phyloP scores from a whole-genome alignment of 495 filamentous ascomycete species.

The Paragyromitra xinjiangensis region DNA sequence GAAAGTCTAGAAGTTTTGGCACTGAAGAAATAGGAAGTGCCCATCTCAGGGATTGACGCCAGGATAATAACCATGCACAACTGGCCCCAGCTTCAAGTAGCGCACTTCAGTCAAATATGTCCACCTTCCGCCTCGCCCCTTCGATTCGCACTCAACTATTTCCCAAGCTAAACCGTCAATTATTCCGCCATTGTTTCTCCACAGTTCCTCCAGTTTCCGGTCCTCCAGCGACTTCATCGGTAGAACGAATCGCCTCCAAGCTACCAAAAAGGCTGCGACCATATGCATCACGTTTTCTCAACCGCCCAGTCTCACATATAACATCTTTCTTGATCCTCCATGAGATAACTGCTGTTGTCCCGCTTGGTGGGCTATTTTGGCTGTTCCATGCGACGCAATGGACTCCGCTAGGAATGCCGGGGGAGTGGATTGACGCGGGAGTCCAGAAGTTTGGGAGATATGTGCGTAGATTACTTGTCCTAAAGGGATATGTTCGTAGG shows the following conservation, averaged over 20 bases:
- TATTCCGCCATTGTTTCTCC: slow-evolving; percentile 13
- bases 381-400: slow-evolving; percentile 73
- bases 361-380: slow-evolving; percentile 76
- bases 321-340: slow-evolving; percentile 88
- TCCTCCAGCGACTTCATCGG: slow-evolving; percentile 24
- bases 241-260: slow-evolving; percentile 27
- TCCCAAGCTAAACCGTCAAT: neutral
- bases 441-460: slow-evolving; percentile 54
- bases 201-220: neutral
- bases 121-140: neutral
- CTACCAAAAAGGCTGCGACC: slow-evolving; percentile 68
- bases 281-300: slow-evolving; percentile 73
- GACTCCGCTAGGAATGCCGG: slow-evolving; percentile 51
- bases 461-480: slow-evolving; percentile 22
- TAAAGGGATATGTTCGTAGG: slow-evolving; percentile 54
- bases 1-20: neutral
- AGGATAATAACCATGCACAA: neutral
- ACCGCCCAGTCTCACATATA: slow-evolving; percentile 82
- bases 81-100: slow-evolving; percentile 1
- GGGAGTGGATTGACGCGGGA: slow-evolving; percentile 42
- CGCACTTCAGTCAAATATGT: slow-evolving; percentile 15
- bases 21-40: neutral
- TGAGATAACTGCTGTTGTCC: slow-evolving; percentile 86
- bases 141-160: neutral
- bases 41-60: neutral